phyloP scores from a whole-genome alignment of 495 filamentous ascomycete species.

The Hypoxylon crocopeplum region DNA sequence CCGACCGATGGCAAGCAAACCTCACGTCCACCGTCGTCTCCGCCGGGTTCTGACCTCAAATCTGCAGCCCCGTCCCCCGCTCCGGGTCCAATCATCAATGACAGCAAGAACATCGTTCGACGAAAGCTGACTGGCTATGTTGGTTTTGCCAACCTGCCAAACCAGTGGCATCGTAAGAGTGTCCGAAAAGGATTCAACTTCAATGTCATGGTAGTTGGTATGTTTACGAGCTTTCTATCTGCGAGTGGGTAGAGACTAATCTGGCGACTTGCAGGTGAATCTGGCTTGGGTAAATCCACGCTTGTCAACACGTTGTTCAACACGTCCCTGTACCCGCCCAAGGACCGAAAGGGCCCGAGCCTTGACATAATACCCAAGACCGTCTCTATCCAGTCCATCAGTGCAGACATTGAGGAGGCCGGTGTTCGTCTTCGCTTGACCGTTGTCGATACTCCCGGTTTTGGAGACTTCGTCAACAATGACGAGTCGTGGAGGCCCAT shows the following conservation, averaged over 20 bases:
- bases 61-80: slow-evolving; percentile 64
- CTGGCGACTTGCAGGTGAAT: slow-evolving; percentile 75
- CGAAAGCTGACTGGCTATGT: slow-evolving; percentile 98
- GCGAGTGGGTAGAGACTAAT: slow-evolving; percentile 17
- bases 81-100: slow-evolving; percentile 60
- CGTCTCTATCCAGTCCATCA: slow-evolving; percentile 97
- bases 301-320: slow-evolving; percentile 99
- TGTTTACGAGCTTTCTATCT: slow-evolving; percentile 35
- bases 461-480: slow-evolving; percentile 99
- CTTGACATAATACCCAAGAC: slow-evolving; percentile 99
- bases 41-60: slow-evolving; percentile 79
- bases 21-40: slow-evolving; percentile 48
- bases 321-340: slow-evolving; percentile 97
- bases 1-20: slow-evolving; percentile 56
- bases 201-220: slow-evolving; percentile 99
- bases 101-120: slow-evolving; percentile 97
- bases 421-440: slow-evolving; percentile 96
- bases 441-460: slow-evolving; percentile 96
- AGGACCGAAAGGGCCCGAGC: slow-evolving; percentile 95
- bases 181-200: slow-evolving; percentile 99
- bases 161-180: slow-evolving; percentile 99
- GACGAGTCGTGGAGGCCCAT: slow-evolving; percentile 99
- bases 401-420: slow-evolving; percentile 98
- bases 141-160: slow-evolving; percentile 97
- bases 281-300: slow-evolving; percentile 97